Evolutionary conservation across 164 flowering plant genomes (phyloP).

Genomic region (Vitis rupestris): DNA sequence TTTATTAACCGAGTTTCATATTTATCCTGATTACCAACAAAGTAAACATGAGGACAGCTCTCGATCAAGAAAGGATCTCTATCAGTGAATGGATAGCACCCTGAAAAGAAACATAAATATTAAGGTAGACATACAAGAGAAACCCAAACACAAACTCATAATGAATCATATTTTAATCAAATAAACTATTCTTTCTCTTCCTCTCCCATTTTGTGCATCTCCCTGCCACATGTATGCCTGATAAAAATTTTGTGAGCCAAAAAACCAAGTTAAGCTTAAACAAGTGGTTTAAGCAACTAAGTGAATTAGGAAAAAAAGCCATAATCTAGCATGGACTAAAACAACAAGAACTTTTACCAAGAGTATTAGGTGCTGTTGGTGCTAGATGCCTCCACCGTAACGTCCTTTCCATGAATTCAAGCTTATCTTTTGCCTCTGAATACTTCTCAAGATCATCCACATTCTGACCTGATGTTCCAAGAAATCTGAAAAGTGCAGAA

Average conservation of each 20-base stretch:
- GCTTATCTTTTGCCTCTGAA: conserved; percentile 67
- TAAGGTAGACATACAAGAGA: conserved; percentile 2
- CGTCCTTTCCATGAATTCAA: conserved; percentile 92
- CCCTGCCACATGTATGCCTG: not conserved
- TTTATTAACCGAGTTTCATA: conserved; percentile 57
- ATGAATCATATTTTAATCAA: not conserved
- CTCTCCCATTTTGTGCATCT: too few species aligned
- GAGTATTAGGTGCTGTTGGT: conserved; percentile 95
- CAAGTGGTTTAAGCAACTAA: not conserved
- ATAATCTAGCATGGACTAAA: not conserved
- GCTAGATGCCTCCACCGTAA: conserved; percentile 96
- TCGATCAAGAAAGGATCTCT: conserved; percentile 90
- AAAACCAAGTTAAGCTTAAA: too few species aligned
- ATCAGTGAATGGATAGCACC: conserved; percentile 95
- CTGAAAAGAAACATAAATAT: conserved; percentile 33
- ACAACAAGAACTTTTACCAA: conserved; percentile 43
- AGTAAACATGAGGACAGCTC: conserved; percentile 94
- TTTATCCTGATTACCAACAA: conserved; percentile 80
- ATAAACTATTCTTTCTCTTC: not conserved
- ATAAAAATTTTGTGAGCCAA: not conserved
- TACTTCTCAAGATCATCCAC: conserved; percentile 87
- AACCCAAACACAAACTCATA: not conserved
- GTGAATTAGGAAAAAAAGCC: not conserved
- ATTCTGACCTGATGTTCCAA: conserved; percentile 96
- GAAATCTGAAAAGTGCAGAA: conserved; percentile 52